Evolutionary conservation across 371 early-diverging fungal genomes (phyloP).

Genomic region (Mortierella sp.): DNA sequence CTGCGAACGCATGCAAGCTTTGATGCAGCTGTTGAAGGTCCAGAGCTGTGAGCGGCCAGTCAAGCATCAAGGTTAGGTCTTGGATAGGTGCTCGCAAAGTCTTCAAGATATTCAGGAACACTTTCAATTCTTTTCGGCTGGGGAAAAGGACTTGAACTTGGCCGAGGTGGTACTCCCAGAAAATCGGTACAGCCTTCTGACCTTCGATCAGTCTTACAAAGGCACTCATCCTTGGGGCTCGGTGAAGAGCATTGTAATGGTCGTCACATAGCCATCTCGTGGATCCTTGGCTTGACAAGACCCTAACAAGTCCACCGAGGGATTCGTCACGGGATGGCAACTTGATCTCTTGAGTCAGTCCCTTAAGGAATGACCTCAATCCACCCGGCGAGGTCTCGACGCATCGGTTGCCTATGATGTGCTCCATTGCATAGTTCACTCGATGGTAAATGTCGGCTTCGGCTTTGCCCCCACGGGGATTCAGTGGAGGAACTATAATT

Average conservation of each 20-base stretch:
- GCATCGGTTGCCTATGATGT: conserved; percentile 9
- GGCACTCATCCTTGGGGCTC: conserved; percentile 5
- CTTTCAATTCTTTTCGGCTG: conserved; percentile 6
- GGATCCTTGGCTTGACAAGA: conserved; percentile 19
- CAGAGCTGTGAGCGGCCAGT: conserved; percentile 16
- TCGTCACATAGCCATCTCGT: conserved; percentile 27
- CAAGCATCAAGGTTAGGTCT: conserved; percentile 25
- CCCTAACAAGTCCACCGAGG: conserved; percentile 12
- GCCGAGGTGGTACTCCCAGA: conserved; percentile 5
- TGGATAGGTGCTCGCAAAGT: conserved; percentile 21
- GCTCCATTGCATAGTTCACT: conserved; percentile 24
- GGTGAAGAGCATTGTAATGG: conserved; percentile 16
- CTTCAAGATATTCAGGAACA: conserved; percentile 12
- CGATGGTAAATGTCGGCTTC: neutral
- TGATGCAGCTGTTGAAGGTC: conserved; percentile 9
- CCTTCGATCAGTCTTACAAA: conserved; percentile 11
- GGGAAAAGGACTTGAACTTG: conserved; percentile 15
- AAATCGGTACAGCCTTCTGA: neutral
- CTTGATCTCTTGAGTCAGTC: conserved; percentile 3
- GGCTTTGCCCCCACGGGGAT: neutral
- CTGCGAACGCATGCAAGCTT: neutral
- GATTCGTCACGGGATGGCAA: conserved; percentile 5
- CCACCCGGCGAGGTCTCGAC: conserved; percentile 1
- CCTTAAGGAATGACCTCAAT: neutral
- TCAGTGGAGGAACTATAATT: neutral